phyloP scores from a whole-genome alignment of 1,284 basidiomycete genomes.

The Papiliotrema nemorosa region DNA sequence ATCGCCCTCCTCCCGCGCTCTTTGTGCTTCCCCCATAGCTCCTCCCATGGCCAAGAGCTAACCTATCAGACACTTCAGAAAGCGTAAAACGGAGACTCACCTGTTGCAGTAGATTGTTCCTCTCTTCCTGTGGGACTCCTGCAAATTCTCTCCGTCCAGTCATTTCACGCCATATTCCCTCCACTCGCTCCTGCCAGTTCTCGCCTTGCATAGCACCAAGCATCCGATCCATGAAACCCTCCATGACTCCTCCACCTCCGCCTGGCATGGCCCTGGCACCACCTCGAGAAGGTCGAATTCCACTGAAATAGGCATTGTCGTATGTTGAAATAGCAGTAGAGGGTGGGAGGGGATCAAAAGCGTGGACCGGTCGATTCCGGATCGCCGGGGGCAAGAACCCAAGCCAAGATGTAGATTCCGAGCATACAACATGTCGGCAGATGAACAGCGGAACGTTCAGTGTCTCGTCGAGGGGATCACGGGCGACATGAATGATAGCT shows the following conservation, averaged over 20 bases:
- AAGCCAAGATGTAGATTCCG: slow-evolving; percentile 60
- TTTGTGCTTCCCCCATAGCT: slow-evolving; percentile 6
- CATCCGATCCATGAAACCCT: slow-evolving; percentile 18
- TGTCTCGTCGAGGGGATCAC: slow-evolving; percentile 33
- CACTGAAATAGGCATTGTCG: slow-evolving; percentile 66
- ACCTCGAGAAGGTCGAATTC: slow-evolving; percentile 36
- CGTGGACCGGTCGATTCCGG: slow-evolving; percentile 52
- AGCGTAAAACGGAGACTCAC: no score
- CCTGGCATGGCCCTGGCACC: slow-evolving; percentile 3
- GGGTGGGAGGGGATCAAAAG: slow-evolving; percentile 79
- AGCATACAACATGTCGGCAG: slow-evolving; percentile 71
- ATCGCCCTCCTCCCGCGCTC: slow-evolving; percentile 5
- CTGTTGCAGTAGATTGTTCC: slow-evolving; percentile 25
- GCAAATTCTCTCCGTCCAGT: slow-evolving; percentile 18
- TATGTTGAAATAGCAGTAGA: slow-evolving; percentile 59
- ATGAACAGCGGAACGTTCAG: slow-evolving; percentile 50
- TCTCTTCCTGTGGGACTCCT: slow-evolving; percentile 21
- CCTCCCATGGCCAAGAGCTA: slow-evolving; percentile 9
- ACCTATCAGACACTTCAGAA: no score
- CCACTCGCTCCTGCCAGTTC: slow-evolving; percentile 19
- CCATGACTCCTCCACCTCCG: slow-evolving; percentile 14
- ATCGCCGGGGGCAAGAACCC: slow-evolving; percentile 65
- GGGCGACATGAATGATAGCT: slow-evolving; percentile 48
- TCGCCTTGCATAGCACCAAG: slow-evolving; percentile 6
- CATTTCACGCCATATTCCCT: slow-evolving; percentile 15